A percentile compares a stretch with the other conserved stretches of the same genome.
Evolutionary conservation across 2,329 filamentous ascomycete species (phyloP).

Genomic region (Exserohilum turcica): DNA sequence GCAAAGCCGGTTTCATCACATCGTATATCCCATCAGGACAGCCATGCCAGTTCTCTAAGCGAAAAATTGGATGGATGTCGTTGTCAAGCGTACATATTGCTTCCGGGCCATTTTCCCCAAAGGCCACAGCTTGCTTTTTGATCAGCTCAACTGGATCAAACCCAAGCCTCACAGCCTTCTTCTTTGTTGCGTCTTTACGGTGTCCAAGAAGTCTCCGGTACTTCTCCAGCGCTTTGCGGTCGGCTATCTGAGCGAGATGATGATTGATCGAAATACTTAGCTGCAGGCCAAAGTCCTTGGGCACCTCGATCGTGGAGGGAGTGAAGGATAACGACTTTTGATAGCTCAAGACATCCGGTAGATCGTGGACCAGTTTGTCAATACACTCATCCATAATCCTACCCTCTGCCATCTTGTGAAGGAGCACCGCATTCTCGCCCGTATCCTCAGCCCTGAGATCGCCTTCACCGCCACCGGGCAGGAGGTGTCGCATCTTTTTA

Average conservation of each 20-base stretch:
- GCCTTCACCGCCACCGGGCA: conserved; percentile 34
- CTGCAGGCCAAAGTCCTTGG: conserved; percentile 46
- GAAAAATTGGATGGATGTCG: conserved; percentile 46
- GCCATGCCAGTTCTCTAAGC: conserved; percentile 47
- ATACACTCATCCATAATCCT: conserved; percentile 46
- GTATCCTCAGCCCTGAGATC: conserved; percentile 28
- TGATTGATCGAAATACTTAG: conserved; percentile 48
- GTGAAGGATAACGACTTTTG: conserved; percentile 43
- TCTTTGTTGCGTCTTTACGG: conserved; percentile 39
- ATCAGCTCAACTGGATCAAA: conserved; percentile 49
- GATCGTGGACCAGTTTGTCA: conserved; percentile 43
- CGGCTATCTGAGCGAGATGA: conserved; percentile 46
- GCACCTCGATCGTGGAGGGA: conserved; percentile 47
- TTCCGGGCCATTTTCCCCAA: conserved; percentile 27
- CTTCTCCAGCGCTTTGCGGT: conserved; percentile 45
- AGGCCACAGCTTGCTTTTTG: conserved; percentile 46
- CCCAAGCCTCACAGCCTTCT: conserved; percentile 41
- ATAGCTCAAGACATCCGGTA: conserved; percentile 44
- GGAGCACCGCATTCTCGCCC: conserved; percentile 36
- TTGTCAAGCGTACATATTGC: conserved; percentile 41
- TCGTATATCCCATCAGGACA: conserved; percentile 47
- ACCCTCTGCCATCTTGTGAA: conserved; percentile 45
- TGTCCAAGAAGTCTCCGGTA: conserved; percentile 46
- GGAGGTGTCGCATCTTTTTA: conserved; percentile 38
- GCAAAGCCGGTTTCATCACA: conserved; percentile 45